Evolutionary conservation across 495 filamentous ascomycete species (phyloP), one percentile per base, ranked within the genome.

Genomic region (Viridothelium virens): DNA sequence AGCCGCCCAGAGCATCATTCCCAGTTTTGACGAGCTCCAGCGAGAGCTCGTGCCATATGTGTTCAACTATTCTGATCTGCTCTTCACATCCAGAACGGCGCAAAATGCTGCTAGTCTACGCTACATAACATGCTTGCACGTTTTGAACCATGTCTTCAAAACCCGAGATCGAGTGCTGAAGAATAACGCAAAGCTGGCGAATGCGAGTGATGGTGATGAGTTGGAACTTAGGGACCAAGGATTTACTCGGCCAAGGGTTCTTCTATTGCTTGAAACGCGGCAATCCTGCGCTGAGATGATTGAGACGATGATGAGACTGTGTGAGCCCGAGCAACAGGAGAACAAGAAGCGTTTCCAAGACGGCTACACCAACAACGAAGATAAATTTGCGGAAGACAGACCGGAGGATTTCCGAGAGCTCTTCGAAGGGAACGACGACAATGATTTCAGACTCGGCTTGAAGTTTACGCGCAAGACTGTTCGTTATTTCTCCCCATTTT

Each of bases 401-500:
- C 88, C 92, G 1, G 87, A 86, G 3, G 94, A 96, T 74, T 97
- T 96, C 77, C 83, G 83, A 12, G 94, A 96, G 62, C 82, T 98
- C 2, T 98, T 98, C 70, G 86, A 82, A 59, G 94, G 94, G 50
- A 97, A 96, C 76, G 91, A 96, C 73, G 93, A 97, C 70, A 94
- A 97, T 77, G 91, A 93, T 83, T 98, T 97, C 82, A 84, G 92
- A 25, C 76, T 97, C 1, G 94, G 93, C 37, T 70, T 98, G 66
- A 97, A 97, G 74, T 96, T 98, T 74, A 97, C 94, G 0, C 84
- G 94, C 53, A 96, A 95, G 77, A 94, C 92, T 0, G 80, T 97
- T 71, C 97, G 96, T 74, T 94, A 89, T 74, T 98, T 96, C 74
- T 83, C 93, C 5, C 88, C 92, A 73, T 98, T 98, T 77, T 97